phyloP scores from a whole-genome alignment of 768 basidiomycete species.

The Punctularia strigosozonata region DNA sequence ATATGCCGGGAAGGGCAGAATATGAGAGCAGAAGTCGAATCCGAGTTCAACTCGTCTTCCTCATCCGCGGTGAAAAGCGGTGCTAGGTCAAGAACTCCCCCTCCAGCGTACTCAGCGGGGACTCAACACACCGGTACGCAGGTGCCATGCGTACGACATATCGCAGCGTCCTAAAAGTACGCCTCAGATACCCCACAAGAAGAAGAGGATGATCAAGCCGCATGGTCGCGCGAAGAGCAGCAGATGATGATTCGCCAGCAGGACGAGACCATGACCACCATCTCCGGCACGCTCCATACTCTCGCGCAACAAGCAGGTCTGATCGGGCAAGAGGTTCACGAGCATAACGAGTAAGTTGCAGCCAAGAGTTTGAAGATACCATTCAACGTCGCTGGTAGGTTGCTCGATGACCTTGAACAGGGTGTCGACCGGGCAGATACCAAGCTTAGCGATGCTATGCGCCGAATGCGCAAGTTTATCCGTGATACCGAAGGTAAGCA shows the following conservation, averaged over 20 bases:
- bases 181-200: no score
- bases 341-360: conserved; percentile 70
- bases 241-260: conserved; percentile 85
- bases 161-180: no score
- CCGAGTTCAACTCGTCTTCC: conserved; percentile 3
- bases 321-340: conserved; percentile 86
- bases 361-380: neutral
- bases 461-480: conserved; percentile 66
- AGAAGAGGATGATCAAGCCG: conserved; percentile 51
- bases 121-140: no score
- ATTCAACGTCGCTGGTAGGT: conserved; percentile 28
- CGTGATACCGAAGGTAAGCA: conserved; percentile 67
- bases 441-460: conserved; percentile 55
- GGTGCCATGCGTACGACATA: no score
- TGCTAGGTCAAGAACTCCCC: conserved; percentile 14
- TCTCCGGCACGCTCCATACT: conserved; percentile 76
- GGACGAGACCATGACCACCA: conserved; percentile 80
- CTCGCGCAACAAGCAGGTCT: conserved; percentile 85
- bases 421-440: conserved; percentile 59
- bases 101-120: no score
- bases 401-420: conserved; percentile 69
- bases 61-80: neutral
- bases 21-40: conserved; percentile 57
- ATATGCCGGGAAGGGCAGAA: conserved; percentile 42
- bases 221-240: conserved; percentile 82